phyloP scores from a whole-genome alignment of 768 basidiomycete species.

The Leccinum incarnatum region DNA sequence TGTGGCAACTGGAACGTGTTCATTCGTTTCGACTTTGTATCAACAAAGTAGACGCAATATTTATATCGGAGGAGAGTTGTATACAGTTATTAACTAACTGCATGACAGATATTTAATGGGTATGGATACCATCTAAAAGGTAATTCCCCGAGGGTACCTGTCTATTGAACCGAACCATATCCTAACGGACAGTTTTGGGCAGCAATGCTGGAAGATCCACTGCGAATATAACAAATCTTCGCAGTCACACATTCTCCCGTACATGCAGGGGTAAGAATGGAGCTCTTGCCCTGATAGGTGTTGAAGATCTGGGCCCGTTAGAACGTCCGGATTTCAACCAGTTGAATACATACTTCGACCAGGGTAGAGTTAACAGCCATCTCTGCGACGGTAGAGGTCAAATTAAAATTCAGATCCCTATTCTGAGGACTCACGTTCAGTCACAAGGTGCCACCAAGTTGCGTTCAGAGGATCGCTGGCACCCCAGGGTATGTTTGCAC shows the following conservation, averaged over 20 bases:
- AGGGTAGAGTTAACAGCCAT: constrained; percentile 58
- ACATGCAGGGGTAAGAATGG: constrained; percentile 52
- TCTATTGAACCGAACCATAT: constrained; percentile 63
- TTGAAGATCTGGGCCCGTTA: constrained; percentile 53
- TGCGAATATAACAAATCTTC: constrained; percentile 75
- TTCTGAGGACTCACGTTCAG: constrained; percentile 53
- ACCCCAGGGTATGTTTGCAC: constrained; percentile 54
- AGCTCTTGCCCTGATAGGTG: constrained; percentile 69
- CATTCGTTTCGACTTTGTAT: constrained; percentile 12
- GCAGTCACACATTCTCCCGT: constrained; percentile 60
- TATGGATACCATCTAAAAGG: background rate
- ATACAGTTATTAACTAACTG: background rate
- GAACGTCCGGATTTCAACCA: background rate
- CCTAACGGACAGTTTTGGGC: constrained; percentile 56
- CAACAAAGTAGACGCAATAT: constrained; percentile 6
- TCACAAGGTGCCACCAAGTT: constrained; percentile 81
- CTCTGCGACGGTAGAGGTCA: constrained; percentile 33
- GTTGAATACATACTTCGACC: constrained; percentile 45
- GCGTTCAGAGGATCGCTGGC: constrained; percentile 68
- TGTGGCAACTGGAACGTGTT: background rate
- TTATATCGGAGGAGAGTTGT: background rate
- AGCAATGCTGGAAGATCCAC: constrained; percentile 64
- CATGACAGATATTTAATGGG: background rate
- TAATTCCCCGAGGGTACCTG: background rate
- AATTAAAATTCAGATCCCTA: background rate